Evolutionary conservation across 1,284 basidiomycete genomes (phyloP).

Genomic region (Athelia psychrophila): DNA sequence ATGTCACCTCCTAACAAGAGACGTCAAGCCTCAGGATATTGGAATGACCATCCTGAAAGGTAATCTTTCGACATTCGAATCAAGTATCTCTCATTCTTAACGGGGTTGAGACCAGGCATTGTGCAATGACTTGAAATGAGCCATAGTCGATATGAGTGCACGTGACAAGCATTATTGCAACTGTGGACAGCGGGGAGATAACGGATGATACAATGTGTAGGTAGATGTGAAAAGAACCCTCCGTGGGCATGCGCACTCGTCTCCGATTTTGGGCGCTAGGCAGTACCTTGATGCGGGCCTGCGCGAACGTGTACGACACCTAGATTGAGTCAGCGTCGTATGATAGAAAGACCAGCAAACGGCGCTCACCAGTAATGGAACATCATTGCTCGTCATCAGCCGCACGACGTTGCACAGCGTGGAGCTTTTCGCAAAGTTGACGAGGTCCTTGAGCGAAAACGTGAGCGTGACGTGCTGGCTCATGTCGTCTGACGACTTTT

Average conservation of each 20-base stretch:
- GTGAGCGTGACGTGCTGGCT: conserved; percentile 91
- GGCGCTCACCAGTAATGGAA: conserved; percentile 74
- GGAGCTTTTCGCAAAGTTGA: conserved; percentile 94
- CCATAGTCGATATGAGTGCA: too few species aligned
- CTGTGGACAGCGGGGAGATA: too few species aligned
- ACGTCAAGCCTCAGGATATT: too few species aligned
- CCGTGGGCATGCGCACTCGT: conserved; percentile 56
- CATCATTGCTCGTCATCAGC: conserved; percentile 89
- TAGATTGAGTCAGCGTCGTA: conserved; percentile 22
- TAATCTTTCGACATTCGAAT: too few species aligned
- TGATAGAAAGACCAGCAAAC: conserved; percentile 5
- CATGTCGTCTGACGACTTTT: conserved; percentile 62
- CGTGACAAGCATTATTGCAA: too few species aligned
- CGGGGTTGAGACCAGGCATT: too few species aligned
- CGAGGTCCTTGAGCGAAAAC: conserved; percentile 96
- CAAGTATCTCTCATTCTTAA: too few species aligned
- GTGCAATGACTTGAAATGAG: too few species aligned
- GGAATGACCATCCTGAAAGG: too few species aligned
- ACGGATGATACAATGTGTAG: too few species aligned
- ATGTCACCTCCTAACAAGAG: too few species aligned
- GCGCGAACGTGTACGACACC: conserved; percentile 85
- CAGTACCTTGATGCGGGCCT: conserved; percentile 85
- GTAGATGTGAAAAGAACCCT: too few species aligned
- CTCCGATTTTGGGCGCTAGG: conserved; percentile 86
- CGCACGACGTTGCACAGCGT: conserved; percentile 75